Evolutionary conservation across 192 early-diverging fungal species (phyloP).

Genomic region (Chytriomyces sp.): DNA sequence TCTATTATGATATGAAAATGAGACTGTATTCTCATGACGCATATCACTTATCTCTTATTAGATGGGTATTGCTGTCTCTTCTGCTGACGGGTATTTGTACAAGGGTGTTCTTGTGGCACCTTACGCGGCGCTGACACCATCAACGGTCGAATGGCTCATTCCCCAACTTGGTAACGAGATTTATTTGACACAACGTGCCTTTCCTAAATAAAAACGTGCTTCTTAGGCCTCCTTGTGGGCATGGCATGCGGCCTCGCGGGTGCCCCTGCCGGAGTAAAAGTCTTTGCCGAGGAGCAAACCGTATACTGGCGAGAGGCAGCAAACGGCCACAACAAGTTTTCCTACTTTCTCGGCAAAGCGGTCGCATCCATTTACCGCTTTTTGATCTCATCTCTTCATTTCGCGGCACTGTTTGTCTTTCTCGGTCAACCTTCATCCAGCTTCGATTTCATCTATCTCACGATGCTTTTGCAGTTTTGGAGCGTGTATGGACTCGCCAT

Average conservation of each 20-base stretch:
- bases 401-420: conserved; percentile 37
- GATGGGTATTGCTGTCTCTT: conserved; percentile 34
- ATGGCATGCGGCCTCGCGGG: conserved; percentile 45
- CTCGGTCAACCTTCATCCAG: conserved; percentile 35
- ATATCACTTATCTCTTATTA: neutral
- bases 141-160: conserved; percentile 38
- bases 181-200: neutral
- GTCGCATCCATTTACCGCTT: conserved; percentile 42
- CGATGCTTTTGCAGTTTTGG: conserved; percentile 41
- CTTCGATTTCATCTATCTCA: conserved; percentile 35
- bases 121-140: conserved; percentile 43
- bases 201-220: neutral
- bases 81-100: conserved; percentile 33
- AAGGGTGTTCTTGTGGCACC: conserved; percentile 42
- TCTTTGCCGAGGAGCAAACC: conserved; percentile 54
- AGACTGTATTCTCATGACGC: neutral
- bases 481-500: conserved; percentile 50
- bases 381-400: conserved; percentile 42
- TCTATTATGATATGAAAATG: conserved; percentile 20
- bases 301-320: conserved; percentile 56
- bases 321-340: conserved; percentile 31
- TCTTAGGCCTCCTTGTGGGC: conserved; percentile 33
- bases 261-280: conserved; percentile 53
- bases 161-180: conserved; percentile 28
- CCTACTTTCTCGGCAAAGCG: conserved; percentile 41